Percentiles rank a stretch among this genome's conserved stretches.
Evolutionary conservation across 225 moss, liverwort and hornwort genomes (phyloP).

Genomic region (Polytrichum formosum): DNA sequence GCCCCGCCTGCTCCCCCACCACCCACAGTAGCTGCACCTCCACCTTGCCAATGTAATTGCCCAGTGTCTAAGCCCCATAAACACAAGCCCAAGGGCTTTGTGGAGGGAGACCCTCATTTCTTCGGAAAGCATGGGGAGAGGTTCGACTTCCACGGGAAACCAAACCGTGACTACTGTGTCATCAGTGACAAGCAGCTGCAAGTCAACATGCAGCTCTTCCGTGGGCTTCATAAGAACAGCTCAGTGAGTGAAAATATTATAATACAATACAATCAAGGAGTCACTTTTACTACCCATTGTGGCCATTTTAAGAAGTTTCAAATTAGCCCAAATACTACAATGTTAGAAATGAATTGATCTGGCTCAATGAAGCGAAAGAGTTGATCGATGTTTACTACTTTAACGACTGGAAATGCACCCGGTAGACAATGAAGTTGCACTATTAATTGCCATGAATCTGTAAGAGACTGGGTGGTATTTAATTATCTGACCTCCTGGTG

Average conservation of each 20-base stretch:
- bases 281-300: slow-evolving; percentile 9
- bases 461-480: no score
- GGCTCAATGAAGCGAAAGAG: no score
- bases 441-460: no score
- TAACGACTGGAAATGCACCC: no score
- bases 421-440: no score
- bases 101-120: slow-evolving; percentile 45
- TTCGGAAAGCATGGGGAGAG: slow-evolving; percentile 53
- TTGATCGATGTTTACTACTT: no score
- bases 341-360: no score
- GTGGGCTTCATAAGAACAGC: slow-evolving; percentile 21
- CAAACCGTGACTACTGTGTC: slow-evolving; percentile 46
- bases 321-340: no score
- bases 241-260: no score
- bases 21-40: background rate
- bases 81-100: background rate
- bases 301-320: no score
- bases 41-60: background rate
- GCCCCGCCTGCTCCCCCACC: background rate
- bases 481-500: background rate
- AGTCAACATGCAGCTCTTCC: slow-evolving; percentile 66
- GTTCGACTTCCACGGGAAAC: slow-evolving; percentile 46
- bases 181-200: slow-evolving; percentile 47
- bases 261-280: slow-evolving; percentile 14
- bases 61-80: no score